Conservation (phyloP, 768 basidiomycete genomes). For the Tulasnella sp. region DNA sequence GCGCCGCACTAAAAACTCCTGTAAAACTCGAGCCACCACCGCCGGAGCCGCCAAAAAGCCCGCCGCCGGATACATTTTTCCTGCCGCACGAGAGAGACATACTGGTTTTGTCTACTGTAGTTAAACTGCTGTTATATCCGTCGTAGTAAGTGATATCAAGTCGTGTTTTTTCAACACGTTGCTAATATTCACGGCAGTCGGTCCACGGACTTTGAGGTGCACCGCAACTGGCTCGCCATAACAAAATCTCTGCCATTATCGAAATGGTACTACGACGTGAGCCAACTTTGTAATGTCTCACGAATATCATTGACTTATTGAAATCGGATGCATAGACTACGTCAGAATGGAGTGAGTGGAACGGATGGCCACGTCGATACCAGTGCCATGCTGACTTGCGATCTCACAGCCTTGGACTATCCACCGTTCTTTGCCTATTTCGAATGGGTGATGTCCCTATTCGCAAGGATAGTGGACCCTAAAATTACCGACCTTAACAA, state of each 20-base stretch:
- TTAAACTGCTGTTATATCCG: constrained; percentile 85
- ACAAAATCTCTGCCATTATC: constrained; percentile 86
- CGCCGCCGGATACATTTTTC: constrained; percentile 32
- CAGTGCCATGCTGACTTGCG: neutral
- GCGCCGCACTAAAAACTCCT: neutral
- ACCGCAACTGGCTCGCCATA: constrained; percentile 96
- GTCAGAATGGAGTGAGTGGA: constrained; percentile 91
- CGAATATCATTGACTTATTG: neutral
- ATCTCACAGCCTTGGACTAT: constrained; percentile 75
- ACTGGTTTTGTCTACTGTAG: constrained; percentile 66
- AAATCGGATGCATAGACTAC: constrained; percentile 63
- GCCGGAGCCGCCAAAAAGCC: constrained; percentile 10
- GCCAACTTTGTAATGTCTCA: constrained; percentile 43
- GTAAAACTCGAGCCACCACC: constrained; percentile 24
- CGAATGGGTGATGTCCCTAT: constrained; percentile 82
- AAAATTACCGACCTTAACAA: constrained; percentile 77
- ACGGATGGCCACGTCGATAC: constrained; percentile 1
- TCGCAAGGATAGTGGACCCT: constrained; percentile 77
- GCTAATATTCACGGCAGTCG: constrained; percentile 52
- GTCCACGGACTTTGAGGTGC: constrained; percentile 98
- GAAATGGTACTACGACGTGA: constrained; percentile 92
- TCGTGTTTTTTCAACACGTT: no score
- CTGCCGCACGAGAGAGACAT: constrained; percentile 66
- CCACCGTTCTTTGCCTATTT: constrained; percentile 99
- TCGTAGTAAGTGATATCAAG: constrained; percentile 70